These are phyloP conservation scores for Pestalotiopsis sp. DNA, from an alignment of 2,329 filamentous ascomycete species.

Conservation along the genomic window DNA sequence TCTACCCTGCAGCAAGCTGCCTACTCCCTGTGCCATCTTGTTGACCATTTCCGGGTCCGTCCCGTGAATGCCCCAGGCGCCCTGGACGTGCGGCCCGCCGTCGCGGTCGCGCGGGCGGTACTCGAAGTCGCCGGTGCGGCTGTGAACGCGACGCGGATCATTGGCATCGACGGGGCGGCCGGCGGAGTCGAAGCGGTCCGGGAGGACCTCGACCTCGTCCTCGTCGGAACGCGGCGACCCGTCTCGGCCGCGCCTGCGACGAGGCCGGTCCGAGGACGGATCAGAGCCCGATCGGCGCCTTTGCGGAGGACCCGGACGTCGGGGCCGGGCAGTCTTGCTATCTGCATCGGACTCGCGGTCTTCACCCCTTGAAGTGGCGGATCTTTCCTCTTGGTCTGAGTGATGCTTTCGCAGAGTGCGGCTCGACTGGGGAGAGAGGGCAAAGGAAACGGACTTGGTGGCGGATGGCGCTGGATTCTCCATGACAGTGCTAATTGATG, in stretches of 20 bases:
- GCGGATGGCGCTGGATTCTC: conserved; percentile 13
- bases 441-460: conserved; percentile 29
- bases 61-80: conserved; percentile 16
- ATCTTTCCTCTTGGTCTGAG: conserved; percentile 17
- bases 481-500: conserved; percentile 8
- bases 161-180: conserved; percentile 18
- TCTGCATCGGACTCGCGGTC: background rate
- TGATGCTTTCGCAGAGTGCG: conserved; percentile 29
- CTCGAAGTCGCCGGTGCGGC: conserved; percentile 24
- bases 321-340: background rate
- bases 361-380: conserved; percentile 12
- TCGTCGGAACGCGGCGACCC: conserved; percentile 19
- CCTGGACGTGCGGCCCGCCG: conserved; percentile 11
- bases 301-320: background rate
- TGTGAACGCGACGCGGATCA: conserved; percentile 11
- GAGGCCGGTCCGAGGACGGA: conserved; percentile 14
- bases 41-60: conserved; percentile 19
- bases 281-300: conserved; percentile 15
- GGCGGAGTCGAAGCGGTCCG: conserved; percentile 32
- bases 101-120: conserved; percentile 19
- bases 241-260: conserved; percentile 6
- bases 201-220: conserved; percentile 31
- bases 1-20: conserved; percentile 15
- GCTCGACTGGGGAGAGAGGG: conserved; percentile 33
- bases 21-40: conserved; percentile 15